These are phyloP conservation scores for sweet orange (Citrus sinensis) DNA, from an alignment of 345 rosid species.

Conservation along the genomic window DVS_A1.0 CM039169.1:6550501-6551000, in stretches of 20 bases:
- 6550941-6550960: too few species aligned
- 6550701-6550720: not conserved
- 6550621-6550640: not conserved
- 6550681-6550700: not conserved
- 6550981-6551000: too few species aligned
- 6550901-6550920: too few species aligned
- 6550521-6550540: conserved; percentile 10
- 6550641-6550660: conserved; percentile 1
- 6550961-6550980: too few species aligned
- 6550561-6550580: conserved; percentile 8
- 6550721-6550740: not conserved
- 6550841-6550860: too few species aligned
- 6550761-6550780: not conserved
- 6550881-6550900: too few species aligned
- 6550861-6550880: too few species aligned
- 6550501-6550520: conserved; percentile 1
- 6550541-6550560: not conserved
- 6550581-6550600: not conserved
- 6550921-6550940: too few species aligned
- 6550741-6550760: not conserved
- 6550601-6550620: not conserved
- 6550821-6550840: not conserved
- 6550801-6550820: not conserved
- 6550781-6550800: conserved; percentile 9
- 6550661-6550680: conserved; percentile 6